A percentile compares a stretch with the other conserved stretches of the same genome.
These are phyloP conservation scores for Platismatia glauca DNA, from an alignment of 495 filamentous ascomycete species.

Conservation along the genomic window DNA sequence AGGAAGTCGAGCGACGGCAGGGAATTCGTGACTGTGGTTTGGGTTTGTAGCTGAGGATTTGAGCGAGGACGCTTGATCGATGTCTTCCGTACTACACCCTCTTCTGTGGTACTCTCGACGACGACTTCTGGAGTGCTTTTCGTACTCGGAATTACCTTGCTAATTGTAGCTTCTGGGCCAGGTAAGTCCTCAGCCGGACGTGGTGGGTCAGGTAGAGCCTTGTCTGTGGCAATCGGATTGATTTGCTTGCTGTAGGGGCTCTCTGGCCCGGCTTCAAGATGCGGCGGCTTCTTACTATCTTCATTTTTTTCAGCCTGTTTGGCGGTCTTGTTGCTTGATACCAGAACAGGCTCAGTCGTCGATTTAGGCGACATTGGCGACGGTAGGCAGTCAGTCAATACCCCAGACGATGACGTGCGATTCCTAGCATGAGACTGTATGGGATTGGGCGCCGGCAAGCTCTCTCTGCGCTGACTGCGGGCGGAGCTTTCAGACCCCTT, in stretches of 20 bases:
- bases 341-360: constrained; percentile 12
- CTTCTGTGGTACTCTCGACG: constrained; percentile 17
- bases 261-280: neutral
- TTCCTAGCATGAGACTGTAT: constrained; percentile 16
- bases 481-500: constrained; percentile 5
- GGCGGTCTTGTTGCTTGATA: neutral
- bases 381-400: constrained; percentile 9
- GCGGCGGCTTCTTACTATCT: neutral
- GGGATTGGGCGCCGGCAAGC: neutral
- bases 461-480: constrained; percentile 8
- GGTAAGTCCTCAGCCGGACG: neutral
- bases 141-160: constrained; percentile 2
- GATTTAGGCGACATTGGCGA: constrained; percentile 9
- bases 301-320: neutral
- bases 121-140: constrained; percentile 13
- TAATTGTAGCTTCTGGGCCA: neutral
- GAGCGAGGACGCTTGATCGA: constrained; percentile 25
- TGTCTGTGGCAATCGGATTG: neutral
- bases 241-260: neutral
- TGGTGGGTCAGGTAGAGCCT: neutral
- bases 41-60: constrained; percentile 23
- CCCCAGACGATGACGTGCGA: constrained; percentile 19
- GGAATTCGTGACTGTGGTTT: constrained; percentile 12
- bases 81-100: constrained; percentile 21
- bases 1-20: constrained; percentile 24